Base-by-base conservation (phyloP, 148 eudicot species). In the Rheum nobile region DNA sequence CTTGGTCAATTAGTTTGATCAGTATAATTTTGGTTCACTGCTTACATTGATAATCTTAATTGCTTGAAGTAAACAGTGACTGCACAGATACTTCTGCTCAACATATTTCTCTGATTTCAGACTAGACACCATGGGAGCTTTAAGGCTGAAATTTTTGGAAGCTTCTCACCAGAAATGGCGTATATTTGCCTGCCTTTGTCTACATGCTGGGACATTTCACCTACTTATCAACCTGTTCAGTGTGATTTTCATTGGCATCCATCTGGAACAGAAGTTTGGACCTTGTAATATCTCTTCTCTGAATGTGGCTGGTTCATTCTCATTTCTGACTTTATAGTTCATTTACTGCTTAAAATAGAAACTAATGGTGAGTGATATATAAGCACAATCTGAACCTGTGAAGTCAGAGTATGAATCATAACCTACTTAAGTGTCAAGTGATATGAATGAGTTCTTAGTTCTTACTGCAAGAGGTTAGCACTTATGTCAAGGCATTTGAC, bases 201-300 rank as follows among this genome's bases (percentile, higher is more conserved):
- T 90, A 74, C 97, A 92, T 81, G 92, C 86, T 69, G 96, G 96
- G 47, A 68, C 81, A 75, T 71, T 90, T 71, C 97, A 90, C 80
- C 85, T 92, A 21, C 24, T 87, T 55, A 77, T 90, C 75, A 87
- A 79, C 78, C 84, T 92, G 63, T 50, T 80, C 52, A 76, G 91
- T 72, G 78, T 87, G 3, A 67, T 88, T 38, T 87, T 90, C 73
- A 77, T 92, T 75, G 96, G 96, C 24, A 77, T 90, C 67, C 93
- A 88, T 79, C 76, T 92, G 13, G 96, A 92, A 78, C 96, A 84
- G 82, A 92, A 90, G 78, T 88, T 83, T 69, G 97, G 96, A 78
- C 74, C 97, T 73, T 69, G 97, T 90, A 86, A 82, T 43, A 19
- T 19, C 65, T 44, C 38, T 43, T 61, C 22, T 57, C 65, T 19